Percentiles rank a stretch among this genome's conserved stretches.
phyloP scores from a whole-genome alignment of 1,139 yeast genomes.

The Meyerozyma elateridarum region DNA sequence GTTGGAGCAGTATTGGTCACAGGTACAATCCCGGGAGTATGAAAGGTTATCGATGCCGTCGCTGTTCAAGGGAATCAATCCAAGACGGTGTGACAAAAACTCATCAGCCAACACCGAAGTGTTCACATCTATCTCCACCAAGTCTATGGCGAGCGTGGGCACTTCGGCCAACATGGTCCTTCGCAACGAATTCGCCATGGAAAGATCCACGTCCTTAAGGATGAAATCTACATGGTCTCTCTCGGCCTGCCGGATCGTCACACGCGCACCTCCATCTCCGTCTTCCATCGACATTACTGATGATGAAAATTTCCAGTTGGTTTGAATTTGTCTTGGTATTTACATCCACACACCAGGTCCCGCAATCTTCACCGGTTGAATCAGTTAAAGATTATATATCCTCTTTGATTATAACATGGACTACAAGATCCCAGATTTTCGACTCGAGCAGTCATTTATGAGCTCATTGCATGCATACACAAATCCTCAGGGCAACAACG shows the following conservation, averaged over 20 bases:
- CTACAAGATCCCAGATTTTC: constrained; percentile 50
- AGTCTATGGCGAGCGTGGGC: constrained; percentile 92
- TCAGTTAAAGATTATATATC: too few species aligned
- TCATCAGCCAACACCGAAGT: constrained; percentile 97
- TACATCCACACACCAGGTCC: too few species aligned
- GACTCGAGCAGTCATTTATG: constrained; percentile 60
- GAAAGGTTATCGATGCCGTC: constrained; percentile 74
- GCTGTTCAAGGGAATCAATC: constrained; percentile 83
- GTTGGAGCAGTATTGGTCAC: constrained; percentile 94
- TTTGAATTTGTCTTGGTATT: too few species aligned
- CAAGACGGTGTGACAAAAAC: constrained; percentile 88
- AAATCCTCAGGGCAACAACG: not conserved
- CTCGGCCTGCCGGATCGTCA: constrained; percentile 83
- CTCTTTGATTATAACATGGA: not conserved
- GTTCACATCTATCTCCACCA: constrained; percentile 90
- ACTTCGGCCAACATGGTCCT: constrained; percentile 93
- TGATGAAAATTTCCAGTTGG: constrained; percentile 7
- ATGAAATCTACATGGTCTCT: constrained; percentile 88
- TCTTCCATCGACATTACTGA: constrained; percentile 37
- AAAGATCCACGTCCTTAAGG: constrained; percentile 78
- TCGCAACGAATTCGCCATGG: constrained; percentile 89
- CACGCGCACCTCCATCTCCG: constrained; percentile 55
- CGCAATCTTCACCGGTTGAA: too few species aligned
- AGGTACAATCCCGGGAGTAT: constrained; percentile 91
- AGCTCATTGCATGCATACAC: constrained; percentile 41